Conservation (phyloP, 371 early-diverging fungal genomes). For the Encephalitozoon romaleae region DNA sequence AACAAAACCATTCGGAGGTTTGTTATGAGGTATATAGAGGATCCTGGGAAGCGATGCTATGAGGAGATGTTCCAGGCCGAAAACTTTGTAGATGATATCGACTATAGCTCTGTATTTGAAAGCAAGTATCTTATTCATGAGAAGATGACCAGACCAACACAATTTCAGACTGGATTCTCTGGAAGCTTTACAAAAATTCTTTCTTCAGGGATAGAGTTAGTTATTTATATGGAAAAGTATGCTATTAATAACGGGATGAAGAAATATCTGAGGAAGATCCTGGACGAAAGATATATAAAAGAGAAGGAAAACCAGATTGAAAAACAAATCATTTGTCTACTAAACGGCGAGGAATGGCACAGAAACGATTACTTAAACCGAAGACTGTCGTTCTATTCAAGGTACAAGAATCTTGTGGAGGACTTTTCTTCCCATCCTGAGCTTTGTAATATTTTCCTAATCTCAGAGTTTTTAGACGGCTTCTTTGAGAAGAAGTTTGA, state of each 20-base stretch:
- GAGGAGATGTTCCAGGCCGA: constrained; percentile 3
- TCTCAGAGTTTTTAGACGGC: not conserved
- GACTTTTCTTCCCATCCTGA: not conserved
- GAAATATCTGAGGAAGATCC: not conserved
- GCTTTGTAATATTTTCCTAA: not conserved
- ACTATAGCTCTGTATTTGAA: constrained; percentile 22
- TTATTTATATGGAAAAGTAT: not conserved
- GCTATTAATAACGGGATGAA: not conserved
- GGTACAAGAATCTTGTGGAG: not conserved
- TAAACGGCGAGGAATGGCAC: constrained; percentile 2
- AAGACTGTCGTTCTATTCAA: not conserved
- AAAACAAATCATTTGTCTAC: not conserved
- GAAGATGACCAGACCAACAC: not conserved
- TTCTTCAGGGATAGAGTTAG: not conserved
- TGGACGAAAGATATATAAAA: not conserved
- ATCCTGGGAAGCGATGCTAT: not conserved
- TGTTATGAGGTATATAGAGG: constrained; percentile 1
- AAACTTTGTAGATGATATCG: constrained; percentile 16
- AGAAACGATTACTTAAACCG: not conserved
- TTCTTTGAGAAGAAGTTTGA: not conserved
- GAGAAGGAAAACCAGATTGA: not conserved
- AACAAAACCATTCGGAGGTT: constrained; percentile 3
- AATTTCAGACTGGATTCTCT: not conserved
- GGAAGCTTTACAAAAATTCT: constrained; percentile 11
- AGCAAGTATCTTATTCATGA: constrained; percentile 27